Evolutionary conservation across 345 rosid species (phyloP).

Genomic region (Brassica incana): DNA sequence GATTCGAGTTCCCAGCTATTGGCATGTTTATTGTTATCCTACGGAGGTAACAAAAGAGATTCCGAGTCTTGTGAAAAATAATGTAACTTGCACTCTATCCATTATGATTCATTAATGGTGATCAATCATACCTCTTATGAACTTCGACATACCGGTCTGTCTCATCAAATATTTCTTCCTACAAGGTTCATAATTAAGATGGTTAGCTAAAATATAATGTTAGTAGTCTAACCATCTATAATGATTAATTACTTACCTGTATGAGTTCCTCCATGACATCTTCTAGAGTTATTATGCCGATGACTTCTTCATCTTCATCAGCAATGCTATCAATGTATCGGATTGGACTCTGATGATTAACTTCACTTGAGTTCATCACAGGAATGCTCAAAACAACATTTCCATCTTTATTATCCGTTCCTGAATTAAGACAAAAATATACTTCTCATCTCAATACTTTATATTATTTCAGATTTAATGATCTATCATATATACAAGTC

Average conservation of each 20-base stretch:
- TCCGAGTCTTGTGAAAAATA: not conserved
- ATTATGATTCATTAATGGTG: not conserved
- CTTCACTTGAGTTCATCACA: slow-evolving; percentile 24
- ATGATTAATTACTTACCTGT: slow-evolving; percentile 44
- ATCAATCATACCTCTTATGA: slow-evolving; percentile 25
- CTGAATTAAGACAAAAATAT: not conserved
- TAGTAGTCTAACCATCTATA: not conserved
- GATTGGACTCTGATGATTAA: slow-evolving; percentile 31
- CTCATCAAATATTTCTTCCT: slow-evolving; percentile 84
- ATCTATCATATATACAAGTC: slow-evolving; percentile 13
- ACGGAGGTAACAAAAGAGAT: not conserved
- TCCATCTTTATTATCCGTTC: slow-evolving; percentile 22
- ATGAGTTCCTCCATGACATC: slow-evolving; percentile 90
- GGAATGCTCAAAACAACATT: slow-evolving; percentile 33
- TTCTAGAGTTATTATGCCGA: slow-evolving; percentile 84
- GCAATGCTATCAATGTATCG: slow-evolving; percentile 34
- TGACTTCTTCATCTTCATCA: slow-evolving; percentile 51
- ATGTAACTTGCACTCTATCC: not conserved
- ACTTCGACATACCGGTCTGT: slow-evolving; percentile 66
- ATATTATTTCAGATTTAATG: not conserved
- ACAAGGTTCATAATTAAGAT: not conserved
- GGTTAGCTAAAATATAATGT: not conserved
- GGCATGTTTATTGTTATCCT: slow-evolving; percentile 66
- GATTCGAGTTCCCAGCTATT: slow-evolving; percentile 35
- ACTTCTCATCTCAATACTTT: not conserved